Percentiles rank a stretch among this genome's conserved stretches.
Evolutionary conservation across 768 basidiomycete species (phyloP).

Genomic region (Agrocybe pediades): DNA sequence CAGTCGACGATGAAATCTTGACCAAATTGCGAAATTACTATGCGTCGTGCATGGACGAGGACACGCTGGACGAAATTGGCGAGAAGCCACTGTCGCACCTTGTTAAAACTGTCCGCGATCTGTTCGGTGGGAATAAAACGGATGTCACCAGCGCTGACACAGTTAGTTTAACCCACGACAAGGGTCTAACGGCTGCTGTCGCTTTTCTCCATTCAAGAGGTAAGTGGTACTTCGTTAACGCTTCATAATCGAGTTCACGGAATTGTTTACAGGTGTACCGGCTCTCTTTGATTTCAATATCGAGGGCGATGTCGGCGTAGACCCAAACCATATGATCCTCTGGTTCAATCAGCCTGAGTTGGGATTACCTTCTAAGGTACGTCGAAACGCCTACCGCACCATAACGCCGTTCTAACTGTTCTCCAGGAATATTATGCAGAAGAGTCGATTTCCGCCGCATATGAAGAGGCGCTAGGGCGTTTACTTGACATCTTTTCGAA

Average conservation of each 20-base stretch:
- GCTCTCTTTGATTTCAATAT: constrained; percentile 81
- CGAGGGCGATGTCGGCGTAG: constrained; percentile 85
- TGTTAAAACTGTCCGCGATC: constrained; percentile 56
- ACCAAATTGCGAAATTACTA: constrained; percentile 75
- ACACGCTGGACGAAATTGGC: constrained; percentile 73
- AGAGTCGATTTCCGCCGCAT: constrained; percentile 63
- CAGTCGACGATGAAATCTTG: constrained; percentile 53
- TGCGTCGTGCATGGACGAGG: constrained; percentile 80
- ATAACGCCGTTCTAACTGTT: neutral
- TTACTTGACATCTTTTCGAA: constrained; percentile 59
- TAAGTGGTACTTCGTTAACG: constrained; percentile 22
- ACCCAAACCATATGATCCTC: constrained; percentile 83
- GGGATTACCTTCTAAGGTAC: constrained; percentile 86
- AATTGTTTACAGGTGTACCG: constrained; percentile 57
- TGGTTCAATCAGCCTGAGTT: constrained; percentile 84
- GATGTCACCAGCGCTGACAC: constrained; percentile 26
- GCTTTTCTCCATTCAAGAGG: constrained; percentile 89
- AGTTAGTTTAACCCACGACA: constrained; percentile 29
- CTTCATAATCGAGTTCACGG: neutral
- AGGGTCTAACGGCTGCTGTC: constrained; percentile 78
- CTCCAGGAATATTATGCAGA: constrained; percentile 89
- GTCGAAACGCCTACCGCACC: constrained; percentile 6
- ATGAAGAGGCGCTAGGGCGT: constrained; percentile 66
- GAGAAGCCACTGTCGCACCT: constrained; percentile 69
- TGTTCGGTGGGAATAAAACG: constrained; percentile 58